Evolutionary conservation across 2,329 filamentous ascomycete species (phyloP), one percentile per base, ranked within the genome.

Genomic region (Penicillium sp.): DNA sequence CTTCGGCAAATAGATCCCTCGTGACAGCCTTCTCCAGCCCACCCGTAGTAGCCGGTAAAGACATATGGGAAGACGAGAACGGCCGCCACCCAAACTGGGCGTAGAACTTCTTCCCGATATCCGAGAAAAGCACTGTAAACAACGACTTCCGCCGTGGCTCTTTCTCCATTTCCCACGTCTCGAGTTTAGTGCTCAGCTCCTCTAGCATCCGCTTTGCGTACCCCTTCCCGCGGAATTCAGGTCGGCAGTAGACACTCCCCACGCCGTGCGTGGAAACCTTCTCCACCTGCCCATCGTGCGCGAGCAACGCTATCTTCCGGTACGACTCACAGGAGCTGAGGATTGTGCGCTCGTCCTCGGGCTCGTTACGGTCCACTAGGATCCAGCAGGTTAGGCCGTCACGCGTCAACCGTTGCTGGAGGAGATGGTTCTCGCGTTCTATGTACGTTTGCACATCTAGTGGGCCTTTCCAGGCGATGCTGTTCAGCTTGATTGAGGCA

Each of bases 51-150:
- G 82, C 78, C 13, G 79, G 75, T 55, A 95, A 82, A 33, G 82
- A 80, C 43, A 95, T 79, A 71, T 96, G 92, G 1, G 82, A 80
- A 57, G 90, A 93, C 21, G 83, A 80, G 66, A 88, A 92, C 0
- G 86, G 81, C 48, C 85, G 81, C 92, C 92, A 97, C 45, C 91
- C 91, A 61, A 85, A 81, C 33, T 79, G 81, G 4, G 88, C 84
- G 75, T 97, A 97, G 75, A 92, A 97, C 39, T 79, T 78, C 78
- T 91, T 89, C 21, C 92, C 91, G 62, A 95, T 92, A 67, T 95
- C 91, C 9, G 91, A 96, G 74, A 87, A 96, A 9, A 97, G 80
- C 8, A 95, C 83, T 0, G 90, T 92, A 73, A 93, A 94, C 15
- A 84, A 74, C 61, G 71, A 80, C 70, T 69, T 72, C 63, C 71